Evolutionary conservation across 2,329 filamentous ascomycete species (phyloP).

Genomic region (Ascochyta pisi): DNA sequence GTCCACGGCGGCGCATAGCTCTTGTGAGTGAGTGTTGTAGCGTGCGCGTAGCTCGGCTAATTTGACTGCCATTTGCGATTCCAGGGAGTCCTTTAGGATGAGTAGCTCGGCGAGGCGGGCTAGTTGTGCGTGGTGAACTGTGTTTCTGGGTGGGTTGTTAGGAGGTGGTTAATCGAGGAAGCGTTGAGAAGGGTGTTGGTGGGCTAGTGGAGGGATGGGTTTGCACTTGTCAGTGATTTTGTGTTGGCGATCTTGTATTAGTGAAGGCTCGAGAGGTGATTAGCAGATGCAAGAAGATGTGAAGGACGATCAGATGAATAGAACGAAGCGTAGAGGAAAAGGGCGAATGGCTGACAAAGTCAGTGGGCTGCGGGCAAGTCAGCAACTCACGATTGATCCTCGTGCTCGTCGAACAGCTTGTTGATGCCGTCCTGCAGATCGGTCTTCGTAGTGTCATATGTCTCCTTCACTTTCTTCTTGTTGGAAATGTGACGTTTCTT

Average conservation of each 20-base stretch:
- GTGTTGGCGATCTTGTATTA: neutral
- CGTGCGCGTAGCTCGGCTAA: conserved; percentile 21
- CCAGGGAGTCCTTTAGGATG: conserved; percentile 31
- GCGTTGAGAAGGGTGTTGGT: neutral
- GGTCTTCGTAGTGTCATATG: conserved; percentile 23
- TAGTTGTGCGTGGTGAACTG: conserved; percentile 33
- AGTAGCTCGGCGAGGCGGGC: conserved; percentile 33
- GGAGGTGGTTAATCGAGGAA: neutral
- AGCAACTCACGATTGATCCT: conserved; percentile 37
- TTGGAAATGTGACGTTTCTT: conserved; percentile 32
- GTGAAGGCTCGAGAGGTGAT: neutral
- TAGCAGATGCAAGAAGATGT: too few relatives aligned
- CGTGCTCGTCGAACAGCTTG: conserved; percentile 33
- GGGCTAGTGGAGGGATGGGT: neutral
- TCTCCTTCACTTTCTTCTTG: conserved; percentile 29
- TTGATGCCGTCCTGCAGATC: conserved; percentile 27
- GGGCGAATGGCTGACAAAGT: neutral
- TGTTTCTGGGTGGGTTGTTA: conserved; percentile 20
- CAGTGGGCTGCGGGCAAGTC: neutral
- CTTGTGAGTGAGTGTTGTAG: conserved; percentile 32
- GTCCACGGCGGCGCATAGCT: conserved; percentile 31
- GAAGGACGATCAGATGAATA: too few relatives aligned
- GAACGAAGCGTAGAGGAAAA: neutral
- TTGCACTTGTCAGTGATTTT: neutral
- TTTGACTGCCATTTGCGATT: conserved; percentile 32